Base-by-base conservation (phyloP, 805 yeast genomes). In the Ogataea saltuana region DNA sequence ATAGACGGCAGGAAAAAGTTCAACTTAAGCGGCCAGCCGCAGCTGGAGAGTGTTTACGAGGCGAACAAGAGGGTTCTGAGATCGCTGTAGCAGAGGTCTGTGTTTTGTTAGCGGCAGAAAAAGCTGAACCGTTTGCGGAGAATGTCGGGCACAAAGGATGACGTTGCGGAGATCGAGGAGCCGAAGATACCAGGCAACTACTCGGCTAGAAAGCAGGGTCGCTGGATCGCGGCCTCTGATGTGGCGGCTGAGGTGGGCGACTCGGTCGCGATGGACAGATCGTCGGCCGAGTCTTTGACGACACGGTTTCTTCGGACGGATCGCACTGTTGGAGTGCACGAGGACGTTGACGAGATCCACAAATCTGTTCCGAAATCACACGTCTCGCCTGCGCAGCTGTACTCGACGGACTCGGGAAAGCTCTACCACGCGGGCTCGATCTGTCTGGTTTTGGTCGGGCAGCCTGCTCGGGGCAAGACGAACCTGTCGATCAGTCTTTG, bases 401-500 rank as follows among this genome's bases (percentile, higher is more conserved):
- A 91, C 63, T 83, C 95, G 10, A 91, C 98, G 0, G 96, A 88
- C 45, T 80, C 90, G 0, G 99, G 99, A 0, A 77, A 88, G 50
- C 72, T 93, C 55, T 93, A 88, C 68, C 98, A 93, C 58, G 98
- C 99, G 4, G 99, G 99, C 3, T 86, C 88, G 56, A 81, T 93
- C 33, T 80, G 95, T 55, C 84, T 93, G 41, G 88, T 85, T 4
- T 74, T 93, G 53, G 91, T 87, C 4, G 99, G 99, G 0, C 72
- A 90, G 46, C 98, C 99, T 2, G 98, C 97, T 1, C 75, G 98
- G 36, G 97, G 98, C 2, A 93, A 93, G 62, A 93, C 99, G 1
- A 88, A 89, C 61, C 72, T 91, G 39, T 85, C 97, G 5, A 97
- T 91, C 29, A 83, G 96, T 11, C 73, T 93, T 50, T 88, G 97